phyloP scores from a whole-genome alignment of 805 yeast genomes.

The Candida palmyrensis region DNA sequence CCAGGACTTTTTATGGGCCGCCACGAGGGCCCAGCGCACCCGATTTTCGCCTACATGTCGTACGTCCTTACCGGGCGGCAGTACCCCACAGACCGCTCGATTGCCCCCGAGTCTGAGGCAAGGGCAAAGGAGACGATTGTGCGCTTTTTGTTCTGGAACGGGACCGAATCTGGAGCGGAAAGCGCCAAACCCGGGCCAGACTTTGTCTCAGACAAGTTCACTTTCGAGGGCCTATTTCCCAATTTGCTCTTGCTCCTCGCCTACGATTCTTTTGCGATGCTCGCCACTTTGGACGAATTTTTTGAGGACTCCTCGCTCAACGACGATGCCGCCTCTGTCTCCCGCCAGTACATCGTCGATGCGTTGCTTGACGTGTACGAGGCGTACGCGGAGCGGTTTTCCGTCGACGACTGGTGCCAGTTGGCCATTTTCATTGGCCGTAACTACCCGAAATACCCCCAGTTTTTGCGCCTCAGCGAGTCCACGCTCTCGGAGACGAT shows the following conservation, averaged over 20 bases:
- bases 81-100: constrained; percentile 63
- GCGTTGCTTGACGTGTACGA: constrained; percentile 58
- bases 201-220: constrained; percentile 18
- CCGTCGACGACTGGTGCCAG: constrained; percentile 20
- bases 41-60: constrained; percentile 56
- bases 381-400: constrained; percentile 19
- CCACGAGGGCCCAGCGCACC: too few relatives aligned
- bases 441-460: constrained; percentile 80
- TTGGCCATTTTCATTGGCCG: constrained; percentile 71
- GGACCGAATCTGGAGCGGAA: constrained; percentile 35
- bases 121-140: constrained; percentile 50
- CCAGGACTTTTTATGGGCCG: too few relatives aligned
- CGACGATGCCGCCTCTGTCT: constrained; percentile 45
- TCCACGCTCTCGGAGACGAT: constrained; percentile 46
- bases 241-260: constrained; percentile 56
- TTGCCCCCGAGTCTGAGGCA: constrained; percentile 27
- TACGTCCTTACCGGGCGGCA: constrained; percentile 71
- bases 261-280: constrained; percentile 52
- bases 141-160: constrained; percentile 55
- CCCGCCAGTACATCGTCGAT: constrained; percentile 75
- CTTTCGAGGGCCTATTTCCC: constrained; percentile 68
- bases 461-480: constrained; percentile 72
- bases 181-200: constrained; percentile 26
- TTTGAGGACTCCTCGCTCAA: constrained; percentile 77
- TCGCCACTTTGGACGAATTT: constrained; percentile 70